phyloP scores from a whole-genome alignment of 495 filamentous ascomycete species.

The Platismatia glauca region DNA sequence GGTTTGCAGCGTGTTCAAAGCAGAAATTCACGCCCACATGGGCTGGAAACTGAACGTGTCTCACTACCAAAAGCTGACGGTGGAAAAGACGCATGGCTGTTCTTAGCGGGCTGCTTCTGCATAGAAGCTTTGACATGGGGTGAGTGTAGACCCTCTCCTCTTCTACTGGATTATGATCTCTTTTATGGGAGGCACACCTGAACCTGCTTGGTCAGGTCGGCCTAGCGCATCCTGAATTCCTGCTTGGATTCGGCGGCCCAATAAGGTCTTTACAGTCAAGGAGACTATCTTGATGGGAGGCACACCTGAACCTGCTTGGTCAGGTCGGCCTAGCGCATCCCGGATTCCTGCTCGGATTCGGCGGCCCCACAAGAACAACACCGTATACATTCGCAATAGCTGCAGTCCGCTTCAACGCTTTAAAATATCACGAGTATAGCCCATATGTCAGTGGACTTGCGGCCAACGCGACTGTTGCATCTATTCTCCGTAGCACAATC shows the following conservation, averaged over 20 bases:
- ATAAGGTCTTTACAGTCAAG: too few relatives aligned
- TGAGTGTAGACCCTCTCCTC: too few relatives aligned
- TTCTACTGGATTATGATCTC: too few relatives aligned
- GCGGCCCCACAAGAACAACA: too few relatives aligned
- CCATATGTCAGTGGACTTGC: not conserved
- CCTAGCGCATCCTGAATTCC: too few relatives aligned
- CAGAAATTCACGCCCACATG: not conserved
- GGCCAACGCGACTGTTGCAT: not conserved
- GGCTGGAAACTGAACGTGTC: not conserved
- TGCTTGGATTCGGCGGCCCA: too few relatives aligned
- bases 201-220: too few relatives aligned
- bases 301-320: too few relatives aligned
- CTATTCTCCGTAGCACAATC: not conserved
- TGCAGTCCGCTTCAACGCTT: not conserved
- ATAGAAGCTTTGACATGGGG: constrained; percentile 62
- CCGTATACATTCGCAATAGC: not conserved
- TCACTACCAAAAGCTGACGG: constrained; percentile 34
- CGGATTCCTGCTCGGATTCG: too few relatives aligned
- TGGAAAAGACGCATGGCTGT: constrained; percentile 56
- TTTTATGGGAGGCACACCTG: too few relatives aligned
- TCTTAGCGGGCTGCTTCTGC: constrained; percentile 52
- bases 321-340: too few relatives aligned
- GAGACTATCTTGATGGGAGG: too few relatives aligned
- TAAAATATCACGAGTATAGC: not conserved
- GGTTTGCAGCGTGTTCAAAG: not conserved